phyloP scores from a whole-genome alignment of 768 basidiomycete species.

The Pulveroboletus sp. region DNA sequence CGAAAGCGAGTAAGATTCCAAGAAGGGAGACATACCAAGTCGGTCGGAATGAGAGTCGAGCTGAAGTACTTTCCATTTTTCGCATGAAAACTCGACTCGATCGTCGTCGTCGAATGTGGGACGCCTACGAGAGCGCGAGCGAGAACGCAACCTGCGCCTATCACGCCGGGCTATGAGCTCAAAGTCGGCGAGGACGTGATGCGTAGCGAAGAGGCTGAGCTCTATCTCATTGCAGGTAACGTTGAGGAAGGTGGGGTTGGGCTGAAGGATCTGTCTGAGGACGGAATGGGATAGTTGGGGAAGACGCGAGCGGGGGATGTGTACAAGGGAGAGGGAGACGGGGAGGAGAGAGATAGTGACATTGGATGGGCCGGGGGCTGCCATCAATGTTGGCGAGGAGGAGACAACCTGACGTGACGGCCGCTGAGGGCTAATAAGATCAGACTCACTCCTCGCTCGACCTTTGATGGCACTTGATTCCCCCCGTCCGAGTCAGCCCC shows the following conservation, averaged over 20 bases:
- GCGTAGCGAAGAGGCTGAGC: constrained; percentile 68
- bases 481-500: background rate
- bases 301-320: constrained; percentile 68
- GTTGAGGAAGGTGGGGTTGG: constrained; percentile 63
- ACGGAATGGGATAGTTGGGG: constrained; percentile 53
- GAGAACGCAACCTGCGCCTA: constrained; percentile 41
- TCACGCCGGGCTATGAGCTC: constrained; percentile 57
- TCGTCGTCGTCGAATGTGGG: constrained; percentile 35
- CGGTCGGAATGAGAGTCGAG: constrained; percentile 75
- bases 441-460: background rate
- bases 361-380: constrained; percentile 24
- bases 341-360: constrained; percentile 69
- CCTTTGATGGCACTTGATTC: background rate
- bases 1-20: constrained; percentile 2
- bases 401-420: background rate
- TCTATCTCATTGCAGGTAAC: constrained; percentile 78
- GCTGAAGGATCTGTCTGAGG: constrained; percentile 65
- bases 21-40: constrained; percentile 42
- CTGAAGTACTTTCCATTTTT: constrained; percentile 75
- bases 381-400: constrained; percentile 21
- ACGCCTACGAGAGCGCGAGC: constrained; percentile 36
- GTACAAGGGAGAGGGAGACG: constrained; percentile 65
- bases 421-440: constrained; percentile 13
- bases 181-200: constrained; percentile 52
- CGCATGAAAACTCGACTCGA: constrained; percentile 61